A percentile compares a stretch with the other conserved stretches of the same genome.
phyloP scores from a whole-genome alignment of 1,284 basidiomycete genomes.

The Fomitopsis schrenkii region DNA sequence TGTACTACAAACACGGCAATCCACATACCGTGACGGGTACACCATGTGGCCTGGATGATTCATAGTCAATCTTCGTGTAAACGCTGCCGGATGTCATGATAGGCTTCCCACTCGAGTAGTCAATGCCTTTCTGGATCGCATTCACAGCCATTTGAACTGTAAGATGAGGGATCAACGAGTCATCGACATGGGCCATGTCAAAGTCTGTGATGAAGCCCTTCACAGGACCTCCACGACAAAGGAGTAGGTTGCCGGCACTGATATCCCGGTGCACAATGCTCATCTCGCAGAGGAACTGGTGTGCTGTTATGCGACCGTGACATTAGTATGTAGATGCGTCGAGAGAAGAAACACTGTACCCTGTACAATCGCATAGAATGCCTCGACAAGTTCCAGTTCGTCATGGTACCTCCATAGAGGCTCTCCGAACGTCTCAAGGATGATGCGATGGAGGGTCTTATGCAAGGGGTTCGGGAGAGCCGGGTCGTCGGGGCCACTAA shows the following conservation, averaged over 20 bases:
- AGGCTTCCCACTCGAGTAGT: not conserved
- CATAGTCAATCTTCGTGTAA: not conserved
- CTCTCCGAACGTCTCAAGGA: not conserved
- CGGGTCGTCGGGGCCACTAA: not conserved
- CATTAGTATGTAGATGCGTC: not conserved
- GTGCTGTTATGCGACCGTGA: not conserved
- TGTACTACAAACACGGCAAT: not conserved
- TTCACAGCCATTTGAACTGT: not conserved
- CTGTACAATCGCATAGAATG: not conserved
- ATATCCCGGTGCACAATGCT: not conserved
- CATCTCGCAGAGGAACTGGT: not conserved
- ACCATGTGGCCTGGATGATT: not conserved
- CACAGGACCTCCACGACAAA: not conserved
- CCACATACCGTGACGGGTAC: not conserved
- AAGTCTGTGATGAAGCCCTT: constrained; percentile 1
- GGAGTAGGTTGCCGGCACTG: not conserved
- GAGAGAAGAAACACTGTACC: not conserved
- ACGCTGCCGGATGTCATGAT: not conserved
- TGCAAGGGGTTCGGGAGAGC: too few species aligned
- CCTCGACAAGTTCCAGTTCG: not conserved
- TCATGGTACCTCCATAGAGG: not conserved
- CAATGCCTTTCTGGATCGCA: not conserved
- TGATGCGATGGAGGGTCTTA: not conserved
- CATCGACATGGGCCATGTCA: not conserved
- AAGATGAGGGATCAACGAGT: not conserved